Conservation (phyloP, 2,329 filamentous ascomycete species). For the Colletotrichum cordylinicola region DNA sequence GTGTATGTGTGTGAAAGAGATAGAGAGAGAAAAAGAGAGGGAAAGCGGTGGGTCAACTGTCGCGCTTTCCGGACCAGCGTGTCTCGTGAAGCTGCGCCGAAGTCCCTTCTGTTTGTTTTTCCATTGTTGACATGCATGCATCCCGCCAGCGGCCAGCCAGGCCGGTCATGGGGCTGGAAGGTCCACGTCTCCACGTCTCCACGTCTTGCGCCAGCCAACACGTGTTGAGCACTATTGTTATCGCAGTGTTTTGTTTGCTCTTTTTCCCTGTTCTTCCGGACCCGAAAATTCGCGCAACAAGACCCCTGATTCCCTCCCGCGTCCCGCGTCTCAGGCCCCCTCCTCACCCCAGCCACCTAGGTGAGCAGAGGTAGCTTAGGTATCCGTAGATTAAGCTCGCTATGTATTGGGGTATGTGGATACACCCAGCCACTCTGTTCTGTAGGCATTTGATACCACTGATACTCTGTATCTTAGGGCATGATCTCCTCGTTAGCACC, state of each 20-base stretch:
- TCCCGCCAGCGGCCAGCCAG: neutral
- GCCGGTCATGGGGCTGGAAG: neutral
- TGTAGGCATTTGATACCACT: neutral
- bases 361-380: neutral
- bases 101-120: neutral
- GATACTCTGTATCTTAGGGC: too few species aligned
- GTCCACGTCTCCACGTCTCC: neutral
- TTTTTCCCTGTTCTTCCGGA: neutral
- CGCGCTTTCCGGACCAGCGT: neutral
- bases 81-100: neutral
- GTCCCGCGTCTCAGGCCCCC: neutral
- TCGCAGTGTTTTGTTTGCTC: neutral
- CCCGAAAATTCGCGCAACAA: neutral
- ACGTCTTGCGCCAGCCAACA: neutral
- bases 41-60: neutral
- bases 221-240: neutral
- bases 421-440: neutral
- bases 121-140: neutral
- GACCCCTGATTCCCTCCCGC: neutral
- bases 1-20: neutral
- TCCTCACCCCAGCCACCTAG: neutral
- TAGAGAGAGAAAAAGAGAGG: neutral
- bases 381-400: neutral
- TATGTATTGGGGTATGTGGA: neutral
- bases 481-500: too few species aligned